Evolutionary conservation across 208 protist species (phyloP).

Genomic region (Novymonas esmeraldas): DNA sequence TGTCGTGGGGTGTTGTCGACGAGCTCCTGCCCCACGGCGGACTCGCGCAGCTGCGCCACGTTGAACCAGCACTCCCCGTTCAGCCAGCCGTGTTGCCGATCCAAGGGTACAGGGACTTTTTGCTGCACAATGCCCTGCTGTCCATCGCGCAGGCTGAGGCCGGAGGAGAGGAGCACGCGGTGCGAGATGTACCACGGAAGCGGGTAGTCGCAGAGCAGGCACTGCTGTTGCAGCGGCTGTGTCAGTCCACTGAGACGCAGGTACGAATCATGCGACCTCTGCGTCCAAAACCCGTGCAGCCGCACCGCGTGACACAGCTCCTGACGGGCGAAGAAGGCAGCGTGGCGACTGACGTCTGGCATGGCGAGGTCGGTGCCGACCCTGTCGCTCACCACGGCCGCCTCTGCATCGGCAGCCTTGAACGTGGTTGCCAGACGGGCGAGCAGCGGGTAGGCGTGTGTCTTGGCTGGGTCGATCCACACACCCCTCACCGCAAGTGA

Average conservation of each 20-base stretch:
- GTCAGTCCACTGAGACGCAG: too few species aligned
- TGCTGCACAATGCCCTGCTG: slow-evolving; percentile 37
- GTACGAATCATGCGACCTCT: background rate
- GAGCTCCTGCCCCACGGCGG: slow-evolving; percentile 44
- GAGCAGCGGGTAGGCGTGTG: slow-evolving; percentile 67
- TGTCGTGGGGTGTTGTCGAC: slow-evolving; percentile 39
- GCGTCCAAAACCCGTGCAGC: slow-evolving; percentile 22
- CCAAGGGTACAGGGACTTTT: slow-evolving; percentile 16
- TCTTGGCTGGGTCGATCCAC: slow-evolving; percentile 30
- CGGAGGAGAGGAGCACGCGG: slow-evolving; percentile 27
- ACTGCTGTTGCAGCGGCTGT: too few species aligned
- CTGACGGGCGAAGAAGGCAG: slow-evolving; percentile 20
- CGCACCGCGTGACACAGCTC: slow-evolving; percentile 17
- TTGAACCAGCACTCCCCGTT: slow-evolving; percentile 76
- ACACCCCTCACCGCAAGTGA: slow-evolving; percentile 55
- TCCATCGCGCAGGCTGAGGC: slow-evolving; percentile 12
- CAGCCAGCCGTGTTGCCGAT: slow-evolving; percentile 13
- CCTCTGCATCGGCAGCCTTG: background rate
- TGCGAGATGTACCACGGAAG: slow-evolving; percentile 38
- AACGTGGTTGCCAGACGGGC: slow-evolving; percentile 21
- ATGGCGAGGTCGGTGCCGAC: slow-evolving; percentile 38
- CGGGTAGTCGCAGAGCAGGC: slow-evolving; percentile 50
- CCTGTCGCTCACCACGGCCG: background rate
- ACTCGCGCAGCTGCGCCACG: slow-evolving; percentile 67
- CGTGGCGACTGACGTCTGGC: slow-evolving; percentile 35